Conservation (phyloP, 2,329 filamentous ascomycete genomes). For the Hymenoscyphus salicellus region DNA sequence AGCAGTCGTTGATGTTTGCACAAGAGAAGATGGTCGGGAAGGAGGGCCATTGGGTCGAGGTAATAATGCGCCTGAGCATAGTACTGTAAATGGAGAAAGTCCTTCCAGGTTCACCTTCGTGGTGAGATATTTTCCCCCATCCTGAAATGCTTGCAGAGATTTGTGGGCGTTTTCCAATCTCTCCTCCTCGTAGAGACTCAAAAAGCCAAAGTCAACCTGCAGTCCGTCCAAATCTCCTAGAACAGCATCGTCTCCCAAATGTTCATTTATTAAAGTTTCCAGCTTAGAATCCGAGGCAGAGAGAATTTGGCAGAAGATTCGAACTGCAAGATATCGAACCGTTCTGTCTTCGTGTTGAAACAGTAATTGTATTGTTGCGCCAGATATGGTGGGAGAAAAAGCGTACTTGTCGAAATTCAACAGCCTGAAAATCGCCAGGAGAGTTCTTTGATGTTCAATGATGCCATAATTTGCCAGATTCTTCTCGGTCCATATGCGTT, state of each 20-base stretch:
- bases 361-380: conserved; percentile 64
- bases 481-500: conserved; percentile 28
- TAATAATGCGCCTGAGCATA: conserved; percentile 65
- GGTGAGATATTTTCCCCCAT: conserved; percentile 3
- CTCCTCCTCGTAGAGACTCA: conserved; percentile 56
- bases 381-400: conserved; percentile 64
- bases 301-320: conserved; percentile 76
- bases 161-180: conserved; percentile 26
- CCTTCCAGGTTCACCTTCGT: conserved; percentile 35
- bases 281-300: conserved; percentile 76
- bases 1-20: conserved; percentile 70
- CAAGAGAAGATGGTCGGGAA: conserved; percentile 50
- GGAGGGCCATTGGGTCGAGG: conserved; percentile 57
- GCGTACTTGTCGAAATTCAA: conserved; percentile 69
- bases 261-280: conserved; percentile 65
- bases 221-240: conserved; percentile 72
- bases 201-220: conserved; percentile 74
- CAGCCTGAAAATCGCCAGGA: conserved; percentile 75
- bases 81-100: conserved; percentile 59
- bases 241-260: conserved; percentile 62
- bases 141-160: background rate
- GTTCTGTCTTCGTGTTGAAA: conserved; percentile 58
- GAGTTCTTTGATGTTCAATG: conserved; percentile 42
- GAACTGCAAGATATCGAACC: conserved; percentile 77
- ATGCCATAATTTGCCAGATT: conserved; percentile 38